phyloP scores from a whole-genome alignment of 1,284 basidiomycete genomes.

The Hemileia vastatrix region DNA sequence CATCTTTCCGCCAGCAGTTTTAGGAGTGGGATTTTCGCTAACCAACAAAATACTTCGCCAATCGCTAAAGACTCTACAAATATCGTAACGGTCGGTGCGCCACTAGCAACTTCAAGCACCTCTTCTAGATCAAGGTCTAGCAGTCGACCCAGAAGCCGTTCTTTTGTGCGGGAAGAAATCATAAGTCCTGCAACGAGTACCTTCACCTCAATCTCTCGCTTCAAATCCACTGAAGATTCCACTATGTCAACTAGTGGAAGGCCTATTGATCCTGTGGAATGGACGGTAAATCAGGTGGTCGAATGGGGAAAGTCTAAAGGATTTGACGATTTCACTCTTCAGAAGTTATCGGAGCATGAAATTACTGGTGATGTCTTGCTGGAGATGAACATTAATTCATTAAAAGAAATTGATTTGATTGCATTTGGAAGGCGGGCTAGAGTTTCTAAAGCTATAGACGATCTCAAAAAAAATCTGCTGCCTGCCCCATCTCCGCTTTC shows the following conservation, averaged over 20 bases:
- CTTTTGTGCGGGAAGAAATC: constrained; percentile 5
- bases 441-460: constrained; percentile 86
- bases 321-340: constrained; percentile 70
- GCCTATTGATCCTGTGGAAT: constrained; percentile 55
- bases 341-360: constrained; percentile 92
- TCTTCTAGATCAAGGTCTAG: constrained; percentile 17
- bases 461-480: constrained; percentile 50
- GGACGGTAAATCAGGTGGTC: constrained; percentile 80
- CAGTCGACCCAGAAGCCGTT: constrained; percentile 1
- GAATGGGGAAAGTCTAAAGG: constrained; percentile 76
- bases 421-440: constrained; percentile 91
- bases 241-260: no score
- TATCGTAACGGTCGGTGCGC: no score
- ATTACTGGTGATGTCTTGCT: constrained; percentile 93
- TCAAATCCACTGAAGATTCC: not conserved
- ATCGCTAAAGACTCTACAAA: no score
- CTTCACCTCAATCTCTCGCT: constrained; percentile 4
- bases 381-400: constrained; percentile 79
- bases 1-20: constrained; percentile 10
- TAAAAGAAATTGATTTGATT: constrained; percentile 91
- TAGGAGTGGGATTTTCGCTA: constrained; percentile 22
- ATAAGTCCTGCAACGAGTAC: constrained; percentile 20
- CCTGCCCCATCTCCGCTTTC: constrained; percentile 47
- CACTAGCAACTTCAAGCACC: constrained; percentile 12
- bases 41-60: constrained; percentile 9